Conservation (phyloP, 2,329 filamentous ascomycete species). For the Talaromyces atroroseus region DNA sequence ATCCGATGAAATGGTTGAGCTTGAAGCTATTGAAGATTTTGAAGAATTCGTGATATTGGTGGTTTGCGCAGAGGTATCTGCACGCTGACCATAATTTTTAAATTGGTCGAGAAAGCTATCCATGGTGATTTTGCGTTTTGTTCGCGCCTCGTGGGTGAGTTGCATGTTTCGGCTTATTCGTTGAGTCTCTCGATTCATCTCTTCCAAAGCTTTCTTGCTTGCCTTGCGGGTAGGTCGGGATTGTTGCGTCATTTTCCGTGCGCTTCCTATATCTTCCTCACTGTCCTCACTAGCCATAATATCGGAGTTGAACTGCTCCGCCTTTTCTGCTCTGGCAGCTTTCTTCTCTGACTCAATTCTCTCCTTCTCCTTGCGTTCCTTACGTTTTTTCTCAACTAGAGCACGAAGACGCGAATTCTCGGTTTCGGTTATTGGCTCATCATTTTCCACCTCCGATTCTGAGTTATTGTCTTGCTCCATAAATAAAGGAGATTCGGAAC, state of each 20-base stretch:
- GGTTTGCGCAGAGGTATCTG: slow-evolving; percentile 30
- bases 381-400: slow-evolving; percentile 66
- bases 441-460: slow-evolving; percentile 21
- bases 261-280: slow-evolving; percentile 58
- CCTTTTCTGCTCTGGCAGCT: slow-evolving; percentile 27
- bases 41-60: slow-evolving; percentile 26
- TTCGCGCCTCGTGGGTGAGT: slow-evolving; percentile 80
- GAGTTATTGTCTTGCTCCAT: slow-evolving; percentile 26
- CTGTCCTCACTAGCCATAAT: slow-evolving; percentile 49
- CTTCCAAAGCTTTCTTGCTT: slow-evolving; percentile 88
- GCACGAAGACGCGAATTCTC: slow-evolving; percentile 59
- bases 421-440: slow-evolving; percentile 26
- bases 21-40: slow-evolving; percentile 40
- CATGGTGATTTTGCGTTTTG: slow-evolving; percentile 85
- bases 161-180: slow-evolving; percentile 85
- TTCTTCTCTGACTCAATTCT: slow-evolving; percentile 45
- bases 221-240: slow-evolving; percentile 70
- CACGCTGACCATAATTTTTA: slow-evolving; percentile 55
- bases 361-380: slow-evolving; percentile 64
- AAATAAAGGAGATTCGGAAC: slow-evolving; percentile 38
- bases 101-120: slow-evolving; percentile 72
- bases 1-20: slow-evolving; percentile 47
- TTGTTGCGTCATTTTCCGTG: slow-evolving; percentile 62
- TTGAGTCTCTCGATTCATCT: slow-evolving; percentile 93
- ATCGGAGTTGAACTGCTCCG: slow-evolving; percentile 32